Evolutionary conservation across 164 flowering plant genomes (phyloP), one percentile per base, ranked within the genome.

Genomic region (Echeveria elegans): DNA sequence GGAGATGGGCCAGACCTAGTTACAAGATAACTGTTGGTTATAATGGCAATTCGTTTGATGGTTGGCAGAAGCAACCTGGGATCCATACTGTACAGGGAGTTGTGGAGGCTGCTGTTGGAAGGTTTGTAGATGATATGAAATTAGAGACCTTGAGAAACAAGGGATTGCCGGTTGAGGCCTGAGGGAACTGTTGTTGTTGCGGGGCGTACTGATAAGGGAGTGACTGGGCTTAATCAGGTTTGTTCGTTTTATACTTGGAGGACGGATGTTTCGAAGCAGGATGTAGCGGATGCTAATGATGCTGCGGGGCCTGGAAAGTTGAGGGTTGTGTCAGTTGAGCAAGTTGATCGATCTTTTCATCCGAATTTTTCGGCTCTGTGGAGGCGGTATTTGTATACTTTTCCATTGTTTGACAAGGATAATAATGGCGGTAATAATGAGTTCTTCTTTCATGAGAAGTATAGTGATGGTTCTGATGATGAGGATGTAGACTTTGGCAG

Each of bases 181-280:
- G 97, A 91, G 77, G 96, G 83, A 30, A 72, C 74, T 78, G 83
- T 77, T 68, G 8, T 66, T 62, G 97, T 94, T 69, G 97, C 99
- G 68, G 99, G 97, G 28, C 89, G 99, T 28, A 94, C 99, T 38
- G 99, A 94, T 81, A 91, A 91, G 78, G 96, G 99, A 74, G 99
- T 91, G 62, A 79, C 99, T 45, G 99, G 92, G 66, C 81, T 88
- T 61, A 79, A 74, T 59, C 99, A 94, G 89, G 96, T 89, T 71
- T 91, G 96, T 77, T 85, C 97, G 47, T 89, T 94, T 76, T 85
- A 97, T 89, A 91, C 96, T 41, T 91, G 99, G 97, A 77, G 86
- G 71, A 80, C 73, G 70, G 99, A 89, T 79, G 82, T 89, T 58
- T 77, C 70, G 71, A 72, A 74, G 64, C 72, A 68, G 59, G 92